Evolutionary conservation across 192 early-diverging fungal species (phyloP).

Genomic region (Coemansia sp.): DNA sequence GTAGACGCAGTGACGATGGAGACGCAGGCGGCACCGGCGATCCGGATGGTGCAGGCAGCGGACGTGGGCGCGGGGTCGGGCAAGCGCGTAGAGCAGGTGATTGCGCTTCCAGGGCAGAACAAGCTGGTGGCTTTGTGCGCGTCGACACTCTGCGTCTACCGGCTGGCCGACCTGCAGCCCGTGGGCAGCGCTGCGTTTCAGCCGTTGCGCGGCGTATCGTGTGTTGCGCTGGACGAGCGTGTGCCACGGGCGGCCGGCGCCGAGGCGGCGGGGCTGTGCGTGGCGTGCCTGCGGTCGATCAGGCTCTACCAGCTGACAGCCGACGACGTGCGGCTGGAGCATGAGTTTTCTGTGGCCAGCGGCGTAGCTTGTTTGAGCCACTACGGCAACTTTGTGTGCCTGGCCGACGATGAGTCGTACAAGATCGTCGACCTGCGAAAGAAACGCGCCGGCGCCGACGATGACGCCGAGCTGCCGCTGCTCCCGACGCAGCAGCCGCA

Average conservation of each 20-base stretch:
- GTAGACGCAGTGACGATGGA: slow-evolving; percentile 19
- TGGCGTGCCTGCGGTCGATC: slow-evolving; percentile 42
- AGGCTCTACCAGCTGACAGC: slow-evolving; percentile 30
- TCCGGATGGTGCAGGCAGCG: slow-evolving; percentile 15
- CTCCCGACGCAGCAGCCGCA: slow-evolving; percentile 51
- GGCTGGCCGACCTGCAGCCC: slow-evolving; percentile 27
- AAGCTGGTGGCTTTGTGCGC: slow-evolving; percentile 44
- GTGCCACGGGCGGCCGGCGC: slow-evolving; percentile 9
- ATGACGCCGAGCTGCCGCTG: slow-evolving; percentile 30
- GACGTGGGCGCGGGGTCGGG: slow-evolving; percentile 25
- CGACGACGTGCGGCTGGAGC: slow-evolving; percentile 38
- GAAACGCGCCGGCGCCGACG: slow-evolving; percentile 18
- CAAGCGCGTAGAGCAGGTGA: slow-evolving; percentile 45
- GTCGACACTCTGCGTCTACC: slow-evolving; percentile 27
- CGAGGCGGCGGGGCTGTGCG: slow-evolving; percentile 28
- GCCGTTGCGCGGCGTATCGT: slow-evolving; percentile 42
- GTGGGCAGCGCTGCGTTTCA: slow-evolving; percentile 14
- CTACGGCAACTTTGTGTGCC: slow-evolving; percentile 48
- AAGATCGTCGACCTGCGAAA: slow-evolving; percentile 43
- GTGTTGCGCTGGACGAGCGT: slow-evolving; percentile 43
- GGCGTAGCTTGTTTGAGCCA: slow-evolving; percentile 47
- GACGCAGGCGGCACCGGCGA: slow-evolving; percentile 12
- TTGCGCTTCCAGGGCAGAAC: slow-evolving; percentile 33
- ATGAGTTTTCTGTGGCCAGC: slow-evolving; percentile 21
- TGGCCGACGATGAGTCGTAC: slow-evolving; percentile 51